Evolutionary conservation across 306 rosid species (phyloP).

Genomic region (Boehmeria nivea): DNA sequence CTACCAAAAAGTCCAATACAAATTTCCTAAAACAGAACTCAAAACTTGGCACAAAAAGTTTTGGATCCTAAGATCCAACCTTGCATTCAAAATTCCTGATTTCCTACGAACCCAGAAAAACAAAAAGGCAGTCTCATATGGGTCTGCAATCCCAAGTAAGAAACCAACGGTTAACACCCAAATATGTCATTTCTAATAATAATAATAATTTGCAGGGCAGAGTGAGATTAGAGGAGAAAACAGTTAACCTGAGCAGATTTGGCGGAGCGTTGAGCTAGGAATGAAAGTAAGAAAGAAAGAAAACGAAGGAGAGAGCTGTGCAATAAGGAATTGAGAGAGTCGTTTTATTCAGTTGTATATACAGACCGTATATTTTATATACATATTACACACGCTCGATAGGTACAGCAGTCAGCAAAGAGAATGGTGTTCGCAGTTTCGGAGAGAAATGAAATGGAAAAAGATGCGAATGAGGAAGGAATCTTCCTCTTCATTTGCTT

Average conservation of each 20-base stretch:
- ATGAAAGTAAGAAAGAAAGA: no score
- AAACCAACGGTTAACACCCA: conserved; percentile 4
- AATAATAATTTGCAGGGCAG: no score
- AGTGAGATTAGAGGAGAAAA: background rate
- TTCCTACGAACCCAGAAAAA: background rate
- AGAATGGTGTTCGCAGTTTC: background rate
- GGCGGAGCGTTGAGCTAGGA: no score
- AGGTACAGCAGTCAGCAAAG: no score
- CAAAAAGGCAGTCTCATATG: background rate
- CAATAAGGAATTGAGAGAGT: background rate
- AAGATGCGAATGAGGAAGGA: conserved; percentile 49
- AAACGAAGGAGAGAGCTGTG: conserved; percentile 17
- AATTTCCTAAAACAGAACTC: no score
- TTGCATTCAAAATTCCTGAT: background rate
- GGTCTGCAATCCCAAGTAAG: background rate
- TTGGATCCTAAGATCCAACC: background rate
- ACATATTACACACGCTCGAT: no score
- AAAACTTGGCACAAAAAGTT: background rate
- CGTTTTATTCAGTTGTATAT: background rate
- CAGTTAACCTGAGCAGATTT: conserved; percentile 39
- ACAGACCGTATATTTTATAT: background rate
- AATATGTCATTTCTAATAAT: background rate
- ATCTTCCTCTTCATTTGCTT: conserved; percentile 28
- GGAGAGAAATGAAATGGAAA: conserved; percentile 29
- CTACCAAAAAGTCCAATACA: background rate